Evolutionary conservation across 371 early-diverging fungal genomes (phyloP).

Genomic region (Thermomucor indicae-seudaticae): DNA sequence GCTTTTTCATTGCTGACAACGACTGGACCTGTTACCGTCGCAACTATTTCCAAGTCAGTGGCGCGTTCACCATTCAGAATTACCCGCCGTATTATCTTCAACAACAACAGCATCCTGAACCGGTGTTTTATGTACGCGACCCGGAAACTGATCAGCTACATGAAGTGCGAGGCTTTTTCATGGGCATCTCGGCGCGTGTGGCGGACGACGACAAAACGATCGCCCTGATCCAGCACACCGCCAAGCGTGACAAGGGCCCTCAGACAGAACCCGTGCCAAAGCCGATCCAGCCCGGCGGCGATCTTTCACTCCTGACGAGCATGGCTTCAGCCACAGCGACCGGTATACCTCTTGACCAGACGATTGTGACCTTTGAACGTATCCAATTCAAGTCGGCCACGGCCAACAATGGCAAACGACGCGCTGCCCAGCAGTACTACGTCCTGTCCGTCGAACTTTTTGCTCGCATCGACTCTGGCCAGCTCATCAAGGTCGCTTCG

Average conservation of each 20-base stretch:
- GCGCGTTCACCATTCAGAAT: slow-evolving; percentile 60
- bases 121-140: slow-evolving; percentile 50
- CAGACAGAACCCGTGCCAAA: slow-evolving; percentile 68
- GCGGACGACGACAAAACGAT: slow-evolving; percentile 62
- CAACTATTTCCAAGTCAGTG: slow-evolving; percentile 90
- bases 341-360: slow-evolving; percentile 38
- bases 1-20: slow-evolving; percentile 76
- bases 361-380: slow-evolving; percentile 80
- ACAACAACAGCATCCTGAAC: slow-evolving; percentile 24
- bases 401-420: slow-evolving; percentile 85
- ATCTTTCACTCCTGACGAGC: slow-evolving; percentile 35
- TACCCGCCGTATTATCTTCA: slow-evolving; percentile 26
- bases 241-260: slow-evolving; percentile 93
- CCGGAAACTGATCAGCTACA: slow-evolving; percentile 22
- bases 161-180: slow-evolving; percentile 48
- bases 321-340: slow-evolving; percentile 36
- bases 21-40: slow-evolving; percentile 95
- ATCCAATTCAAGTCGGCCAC: slow-evolving; percentile 93
- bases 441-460: slow-evolving; percentile 63
- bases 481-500: slow-evolving; percentile 55
- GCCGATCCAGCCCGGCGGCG: slow-evolving; percentile 56
- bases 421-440: slow-evolving; percentile 88
- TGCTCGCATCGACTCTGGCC: slow-evolving; percentile 51
- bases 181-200: slow-evolving; percentile 64
- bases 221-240: slow-evolving; percentile 82